Evolutionary conservation across 2,329 filamentous ascomycete genomes (phyloP).

Genomic region (Phialocephala subalpina): DNA sequence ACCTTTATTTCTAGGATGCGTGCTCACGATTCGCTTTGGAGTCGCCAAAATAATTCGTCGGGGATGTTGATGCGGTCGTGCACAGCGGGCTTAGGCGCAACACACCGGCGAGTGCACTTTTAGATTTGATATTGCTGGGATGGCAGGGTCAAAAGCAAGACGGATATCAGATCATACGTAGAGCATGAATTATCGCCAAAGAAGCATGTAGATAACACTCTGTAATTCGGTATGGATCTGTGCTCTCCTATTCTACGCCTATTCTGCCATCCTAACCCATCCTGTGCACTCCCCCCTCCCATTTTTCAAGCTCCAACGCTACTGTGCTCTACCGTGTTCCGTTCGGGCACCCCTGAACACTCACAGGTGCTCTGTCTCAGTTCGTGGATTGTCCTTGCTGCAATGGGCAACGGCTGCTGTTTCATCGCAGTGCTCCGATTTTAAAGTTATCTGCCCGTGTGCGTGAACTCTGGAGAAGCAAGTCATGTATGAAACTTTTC

Average conservation of each 20-base stretch:
- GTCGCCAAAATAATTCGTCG: slow-evolving; percentile 5
- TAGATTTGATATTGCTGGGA: slow-evolving; percentile 11
- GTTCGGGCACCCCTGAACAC: slow-evolving; percentile 14
- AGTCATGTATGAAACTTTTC: slow-evolving; percentile 11
- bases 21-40: not conserved
- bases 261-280: not conserved
- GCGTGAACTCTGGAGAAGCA: not conserved
- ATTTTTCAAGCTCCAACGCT: slow-evolving; percentile 9
- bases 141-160: not conserved
- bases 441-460: slow-evolving; percentile 5
- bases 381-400: slow-evolving; percentile 9
- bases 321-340: slow-evolving; percentile 1
- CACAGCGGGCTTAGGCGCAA: slow-evolving; percentile 5
- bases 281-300: not conserved
- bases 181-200: not conserved
- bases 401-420: slow-evolving; percentile 20
- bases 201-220: not conserved
- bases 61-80: not conserved
- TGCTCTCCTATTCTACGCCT: not conserved
- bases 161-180: not conserved
- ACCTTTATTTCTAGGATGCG: slow-evolving; percentile 4
- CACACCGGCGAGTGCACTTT: not conserved
- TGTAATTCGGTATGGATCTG: not conserved
- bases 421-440: slow-evolving; percentile 12
- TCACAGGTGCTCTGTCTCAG: slow-evolving; percentile 11